Base-by-base conservation (phyloP, 805 yeast genomes). In the Ogataea paraovalis region DNA sequence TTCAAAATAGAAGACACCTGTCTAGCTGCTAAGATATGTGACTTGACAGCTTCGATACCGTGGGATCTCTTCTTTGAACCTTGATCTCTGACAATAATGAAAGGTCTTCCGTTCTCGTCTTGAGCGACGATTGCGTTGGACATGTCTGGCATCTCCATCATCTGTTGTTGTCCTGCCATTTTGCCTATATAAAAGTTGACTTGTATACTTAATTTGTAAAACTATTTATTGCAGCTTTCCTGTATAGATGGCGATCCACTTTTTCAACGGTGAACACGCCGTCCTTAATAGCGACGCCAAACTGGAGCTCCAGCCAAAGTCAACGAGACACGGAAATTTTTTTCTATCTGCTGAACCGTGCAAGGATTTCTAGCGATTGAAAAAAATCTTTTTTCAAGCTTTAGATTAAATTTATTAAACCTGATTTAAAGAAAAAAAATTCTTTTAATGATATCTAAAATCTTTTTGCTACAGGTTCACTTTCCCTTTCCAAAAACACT, bases 31-130 rank as follows among this genome's bases (percentile, higher is more conserved):
- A 89, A 75, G 46, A 92, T 91, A 67, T 94, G 98, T 38, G 92
- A 83, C 67, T 85, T 79, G 67, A 82, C 76, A 52, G 97, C 90
- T 66, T 94, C 89, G 39, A 80, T 67, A 23, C 95, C 95, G 56
- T 85, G 90, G 9, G 79, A 74, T 65, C 91, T 76, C 49, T 67
- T 63, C 52, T 72, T 72, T 36, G 63, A 59, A 3, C 74, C 75
- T 50, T 72, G 76, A 51, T 94, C 99, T 66, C 94, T 82, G 45
- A 94, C 99, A 65, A 94, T 94, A 64, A 94, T 92, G 66, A 94
- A 89, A 19, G 99, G 99, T 69, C 99, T 84, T 19, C 99, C 99
- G 91, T 87, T 88, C 69, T 94, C 99, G 67, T 94, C 99, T 70
- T 92, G 99, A 3, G 99, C 98, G 74, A 94, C 89, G 60, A 94